These are phyloP conservation scores for Microsporum audouinii DNA, from an alignment of 2,329 filamentous ascomycete species.

Conservation along the genomic window DNA sequence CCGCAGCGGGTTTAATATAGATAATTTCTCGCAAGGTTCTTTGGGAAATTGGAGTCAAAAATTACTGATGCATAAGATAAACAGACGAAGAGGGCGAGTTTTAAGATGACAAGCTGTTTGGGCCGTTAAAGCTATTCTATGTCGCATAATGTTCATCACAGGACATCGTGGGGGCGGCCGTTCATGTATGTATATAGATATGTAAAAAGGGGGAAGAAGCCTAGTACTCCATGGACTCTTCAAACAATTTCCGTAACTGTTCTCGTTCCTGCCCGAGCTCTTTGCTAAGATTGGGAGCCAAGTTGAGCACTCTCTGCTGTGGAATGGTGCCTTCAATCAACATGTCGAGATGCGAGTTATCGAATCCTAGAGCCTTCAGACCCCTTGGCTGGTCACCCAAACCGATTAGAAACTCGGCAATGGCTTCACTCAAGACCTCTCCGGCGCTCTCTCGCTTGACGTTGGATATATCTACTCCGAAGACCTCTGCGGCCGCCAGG, in stretches of 20 bases:
- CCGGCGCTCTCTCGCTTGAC: slow-evolving; percentile 85
- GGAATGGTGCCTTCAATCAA: slow-evolving; percentile 92
- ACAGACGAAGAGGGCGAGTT: too few relatives aligned
- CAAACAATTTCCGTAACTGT: slow-evolving; percentile 58
- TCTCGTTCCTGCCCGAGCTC: slow-evolving; percentile 61
- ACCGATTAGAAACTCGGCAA: slow-evolving; percentile 66
- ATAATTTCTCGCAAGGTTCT: too few relatives aligned
- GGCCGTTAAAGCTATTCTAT: too few relatives aligned
- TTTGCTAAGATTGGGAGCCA: slow-evolving; percentile 68
- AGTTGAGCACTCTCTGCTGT: slow-evolving; percentile 77
- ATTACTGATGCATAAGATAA: too few relatives aligned
- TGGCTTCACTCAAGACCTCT: slow-evolving; percentile 71
- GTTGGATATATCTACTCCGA: slow-evolving; percentile 78
- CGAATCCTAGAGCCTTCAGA: slow-evolving; percentile 72
- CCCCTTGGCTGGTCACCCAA: slow-evolving; percentile 86
- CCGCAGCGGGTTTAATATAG: too few relatives aligned
- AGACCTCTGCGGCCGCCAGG: slow-evolving; percentile 74
- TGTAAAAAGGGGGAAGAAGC: background rate
- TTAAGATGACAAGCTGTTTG: too few relatives aligned
- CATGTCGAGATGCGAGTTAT: slow-evolving; percentile 59
- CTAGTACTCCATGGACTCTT: slow-evolving; percentile 47
- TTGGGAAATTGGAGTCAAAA: too few relatives aligned
- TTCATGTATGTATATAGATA: background rate
- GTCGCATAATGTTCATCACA: too few relatives aligned
- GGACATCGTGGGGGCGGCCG: background rate